These are phyloP conservation scores for Wickerhamiella qilinensis DNA, from an alignment of 805 yeast genomes.

Conservation along the genomic window DNA sequence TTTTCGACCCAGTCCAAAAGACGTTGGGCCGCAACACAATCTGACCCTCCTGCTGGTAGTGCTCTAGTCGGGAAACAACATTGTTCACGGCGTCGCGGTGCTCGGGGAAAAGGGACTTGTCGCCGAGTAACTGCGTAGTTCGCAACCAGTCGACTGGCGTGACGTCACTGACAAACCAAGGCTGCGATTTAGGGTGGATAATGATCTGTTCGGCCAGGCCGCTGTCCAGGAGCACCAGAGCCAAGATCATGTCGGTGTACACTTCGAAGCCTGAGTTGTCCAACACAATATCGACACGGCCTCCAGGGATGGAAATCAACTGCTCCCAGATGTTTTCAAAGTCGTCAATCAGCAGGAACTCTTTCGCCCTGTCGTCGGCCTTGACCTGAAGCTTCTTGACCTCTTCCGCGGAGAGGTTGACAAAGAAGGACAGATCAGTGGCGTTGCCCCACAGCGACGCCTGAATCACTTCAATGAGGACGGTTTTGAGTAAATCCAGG, in stretches of 20 bases:
- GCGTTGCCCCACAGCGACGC: constrained; percentile 97
- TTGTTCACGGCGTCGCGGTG: constrained; percentile 32
- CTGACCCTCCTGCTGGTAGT: constrained; percentile 30
- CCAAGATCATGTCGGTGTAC: constrained; percentile 62
- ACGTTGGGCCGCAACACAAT: constrained; percentile 40
- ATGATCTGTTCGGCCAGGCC: constrained; percentile 47
- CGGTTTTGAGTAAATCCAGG: constrained; percentile 30
- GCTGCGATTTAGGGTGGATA: constrained; percentile 77
- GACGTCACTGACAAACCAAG: constrained; percentile 97
- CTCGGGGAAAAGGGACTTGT: constrained; percentile 33
- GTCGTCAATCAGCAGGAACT: constrained; percentile 66
- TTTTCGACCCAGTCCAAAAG: constrained; percentile 75
- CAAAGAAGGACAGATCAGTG: constrained; percentile 77
- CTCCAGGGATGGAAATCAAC: constrained; percentile 15
- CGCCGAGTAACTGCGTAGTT: constrained; percentile 39
- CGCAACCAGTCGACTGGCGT: constrained; percentile 62
- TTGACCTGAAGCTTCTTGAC: constrained; percentile 77
- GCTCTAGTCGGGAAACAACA: constrained; percentile 31
- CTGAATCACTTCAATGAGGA: constrained; percentile 73
- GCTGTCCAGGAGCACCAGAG: constrained; percentile 53
- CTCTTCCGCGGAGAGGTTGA: constrained; percentile 59
- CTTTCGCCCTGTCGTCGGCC: constrained; percentile 65
- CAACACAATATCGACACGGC: constrained; percentile 64
- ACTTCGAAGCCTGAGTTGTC: constrained; percentile 95
- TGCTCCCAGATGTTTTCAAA: constrained; percentile 47